Evolutionary conservation across 2,329 filamentous ascomycete species (phyloP).

Genomic region (Grosmannia clavigera): DNA sequence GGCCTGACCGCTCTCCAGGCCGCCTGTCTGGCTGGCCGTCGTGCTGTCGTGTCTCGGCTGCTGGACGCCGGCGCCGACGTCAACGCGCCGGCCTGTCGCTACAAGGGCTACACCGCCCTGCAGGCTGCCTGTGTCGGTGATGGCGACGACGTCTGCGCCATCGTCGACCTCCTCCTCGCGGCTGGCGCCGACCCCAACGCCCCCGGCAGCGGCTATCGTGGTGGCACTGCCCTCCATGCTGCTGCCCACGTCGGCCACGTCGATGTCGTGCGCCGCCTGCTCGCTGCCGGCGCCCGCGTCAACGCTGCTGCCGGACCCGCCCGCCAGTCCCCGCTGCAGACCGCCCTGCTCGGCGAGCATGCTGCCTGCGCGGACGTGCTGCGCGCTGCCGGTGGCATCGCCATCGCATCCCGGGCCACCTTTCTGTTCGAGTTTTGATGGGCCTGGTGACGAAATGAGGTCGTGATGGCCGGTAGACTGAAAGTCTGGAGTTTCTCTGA

Average conservation of each 20-base stretch:
- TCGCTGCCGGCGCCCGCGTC: conserved; percentile 8
- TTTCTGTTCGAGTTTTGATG: no score
- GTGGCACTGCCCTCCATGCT: conserved; percentile 12
- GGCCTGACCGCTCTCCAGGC: conserved; percentile 22
- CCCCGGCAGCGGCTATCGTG: conserved; percentile 12
- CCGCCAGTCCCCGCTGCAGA: conserved; percentile 8
- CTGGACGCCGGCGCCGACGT: conserved; percentile 11
- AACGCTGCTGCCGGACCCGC: conserved; percentile 1
- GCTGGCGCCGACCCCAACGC: conserved; percentile 15
- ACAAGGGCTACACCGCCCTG: conserved; percentile 20
- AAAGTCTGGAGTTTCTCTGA: no score
- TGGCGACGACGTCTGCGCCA: conserved; percentile 21
- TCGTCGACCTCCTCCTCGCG: conserved; percentile 12
- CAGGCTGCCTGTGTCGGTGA: conserved; percentile 20
- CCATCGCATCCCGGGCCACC: no score
- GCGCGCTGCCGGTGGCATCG: no score
- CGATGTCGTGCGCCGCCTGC: conserved; percentile 8
- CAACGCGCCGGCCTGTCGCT: conserved; percentile 10
- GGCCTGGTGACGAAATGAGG: no score
- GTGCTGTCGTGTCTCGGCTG: conserved; percentile 15
- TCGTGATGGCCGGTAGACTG: no score
- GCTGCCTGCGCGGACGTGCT: no score
- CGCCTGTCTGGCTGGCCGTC: conserved; percentile 23
- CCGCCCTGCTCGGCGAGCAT: not conserved
- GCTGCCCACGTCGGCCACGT: conserved; percentile 10